Conservation (phyloP, 805 yeast species). For the Blastobotrys attinorum region DNA sequence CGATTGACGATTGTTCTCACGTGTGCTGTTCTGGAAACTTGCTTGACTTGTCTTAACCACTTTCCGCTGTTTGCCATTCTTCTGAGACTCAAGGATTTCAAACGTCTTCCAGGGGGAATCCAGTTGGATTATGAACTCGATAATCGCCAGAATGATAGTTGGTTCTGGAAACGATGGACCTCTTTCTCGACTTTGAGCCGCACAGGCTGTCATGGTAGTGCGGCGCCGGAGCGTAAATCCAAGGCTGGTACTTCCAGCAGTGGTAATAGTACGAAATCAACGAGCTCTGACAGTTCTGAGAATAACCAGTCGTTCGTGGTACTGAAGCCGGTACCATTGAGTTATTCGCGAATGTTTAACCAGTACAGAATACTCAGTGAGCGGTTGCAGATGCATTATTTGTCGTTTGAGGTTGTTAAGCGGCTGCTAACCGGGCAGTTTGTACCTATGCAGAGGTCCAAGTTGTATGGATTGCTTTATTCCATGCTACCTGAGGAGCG, state of each 20-base stretch:
- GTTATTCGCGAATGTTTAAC: conserved; percentile 37
- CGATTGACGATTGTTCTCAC: conserved; percentile 44
- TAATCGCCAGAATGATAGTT: neutral
- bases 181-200: neutral
- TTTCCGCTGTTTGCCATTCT: conserved; percentile 80
- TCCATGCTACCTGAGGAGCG: conserved; percentile 43
- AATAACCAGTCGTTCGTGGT: conserved; percentile 17
- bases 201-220: too few relatives aligned
- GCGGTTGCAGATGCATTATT: conserved; percentile 35
- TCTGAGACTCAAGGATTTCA: conserved; percentile 71
- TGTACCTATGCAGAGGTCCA: conserved; percentile 39
- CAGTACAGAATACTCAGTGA: conserved; percentile 38
- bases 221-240: too few relatives aligned
- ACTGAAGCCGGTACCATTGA: conserved; percentile 40
- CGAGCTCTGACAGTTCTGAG: neutral
- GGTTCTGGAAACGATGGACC: neutral
- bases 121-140: conserved; percentile 19
- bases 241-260: too few relatives aligned
- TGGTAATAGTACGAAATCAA: neutral
- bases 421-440: conserved; percentile 41
- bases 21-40: conserved; percentile 48
- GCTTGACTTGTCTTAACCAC: conserved; percentile 64
- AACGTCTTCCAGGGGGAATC: conserved; percentile 58
- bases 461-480: conserved; percentile 44
- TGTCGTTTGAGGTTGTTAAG: conserved; percentile 34